Evolutionary conservation across 108 stramenopile genomes (phyloP).

Genomic region (Pseudonitzschia pungens): DNA sequence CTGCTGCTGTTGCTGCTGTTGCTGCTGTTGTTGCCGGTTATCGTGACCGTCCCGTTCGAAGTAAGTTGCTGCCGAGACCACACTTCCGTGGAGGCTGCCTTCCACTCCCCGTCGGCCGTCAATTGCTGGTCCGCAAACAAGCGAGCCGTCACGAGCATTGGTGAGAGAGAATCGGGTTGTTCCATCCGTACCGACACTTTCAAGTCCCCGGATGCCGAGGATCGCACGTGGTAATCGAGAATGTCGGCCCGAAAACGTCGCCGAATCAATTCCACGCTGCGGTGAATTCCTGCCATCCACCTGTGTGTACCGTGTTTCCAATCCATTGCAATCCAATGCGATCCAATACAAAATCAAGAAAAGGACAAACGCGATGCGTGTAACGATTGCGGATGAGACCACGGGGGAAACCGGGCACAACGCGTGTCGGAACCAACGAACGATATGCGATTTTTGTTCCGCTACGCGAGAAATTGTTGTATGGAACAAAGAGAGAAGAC

Average conservation of each 20-base stretch:
- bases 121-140: conserved; percentile 65
- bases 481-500: neutral
- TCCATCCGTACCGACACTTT: conserved; percentile 14
- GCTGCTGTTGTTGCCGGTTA: neutral
- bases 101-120: conserved; percentile 39
- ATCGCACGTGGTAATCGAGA: conserved; percentile 72
- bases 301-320: no score
- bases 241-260: conserved; percentile 52
- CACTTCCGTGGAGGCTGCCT: conserved; percentile 5
- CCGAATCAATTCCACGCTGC: conserved; percentile 84
- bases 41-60: conserved; percentile 16
- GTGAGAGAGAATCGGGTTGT: neutral
- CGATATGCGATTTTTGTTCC: no score
- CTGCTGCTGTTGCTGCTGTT: neutral
- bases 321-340: no score
- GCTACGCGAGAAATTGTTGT: no score
- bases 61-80: conserved; percentile 24
- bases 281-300: conserved; percentile 92
- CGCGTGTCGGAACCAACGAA: no score
- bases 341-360: no score
- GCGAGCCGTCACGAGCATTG: conserved; percentile 26
- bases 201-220: conserved; percentile 36
- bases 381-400: no score
- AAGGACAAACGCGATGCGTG: no score
- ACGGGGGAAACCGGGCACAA: no score